phyloP scores from a whole-genome alignment of 73 alveolate genomes.

The Tetrahymena thermophila region DNA sequence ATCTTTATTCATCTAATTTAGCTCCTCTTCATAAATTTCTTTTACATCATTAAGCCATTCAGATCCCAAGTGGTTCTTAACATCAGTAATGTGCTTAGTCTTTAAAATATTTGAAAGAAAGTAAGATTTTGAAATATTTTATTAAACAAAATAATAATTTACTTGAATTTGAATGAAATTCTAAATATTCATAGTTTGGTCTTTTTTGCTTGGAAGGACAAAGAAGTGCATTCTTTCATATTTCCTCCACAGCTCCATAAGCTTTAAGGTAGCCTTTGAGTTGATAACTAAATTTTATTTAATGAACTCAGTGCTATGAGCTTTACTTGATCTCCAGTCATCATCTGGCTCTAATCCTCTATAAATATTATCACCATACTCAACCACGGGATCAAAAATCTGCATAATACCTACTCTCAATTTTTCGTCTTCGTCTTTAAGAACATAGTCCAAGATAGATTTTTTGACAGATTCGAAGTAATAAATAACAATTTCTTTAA shows the following conservation, averaged over 20 bases:
- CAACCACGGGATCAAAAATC: constrained; percentile 71
- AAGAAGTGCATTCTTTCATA: constrained; percentile 68
- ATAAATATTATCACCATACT: constrained; percentile 77
- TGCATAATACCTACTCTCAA: constrained; percentile 71
- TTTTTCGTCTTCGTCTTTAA: constrained; percentile 76
- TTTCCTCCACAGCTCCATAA: constrained; percentile 73
- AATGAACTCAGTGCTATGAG: constrained; percentile 87
- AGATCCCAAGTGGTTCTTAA: constrained; percentile 18
- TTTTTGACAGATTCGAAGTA: constrained; percentile 69
- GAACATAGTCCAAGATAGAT: constrained; percentile 76
- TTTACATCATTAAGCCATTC: constrained; percentile 43
- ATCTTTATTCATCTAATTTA: constrained; percentile 7
- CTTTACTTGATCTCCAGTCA: constrained; percentile 84
- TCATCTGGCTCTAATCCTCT: constrained; percentile 79
- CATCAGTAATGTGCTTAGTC: constrained; percentile 38
- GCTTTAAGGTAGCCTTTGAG: constrained; percentile 75
- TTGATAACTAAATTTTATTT: constrained; percentile 77
- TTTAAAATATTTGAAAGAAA: too few species aligned
- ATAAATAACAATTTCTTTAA: constrained; percentile 75
- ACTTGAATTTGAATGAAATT: constrained; percentile 60
- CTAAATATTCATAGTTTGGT: constrained; percentile 57
- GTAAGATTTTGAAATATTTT: too few species aligned
- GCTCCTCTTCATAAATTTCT: constrained; percentile 31
- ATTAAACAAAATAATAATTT: too few species aligned
- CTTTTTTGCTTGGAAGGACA: constrained; percentile 71